Evolutionary conservation across 148 eudicot genomes (phyloP), one percentile per base, ranked within the genome.

Genomic region (Silene conica): DNA sequence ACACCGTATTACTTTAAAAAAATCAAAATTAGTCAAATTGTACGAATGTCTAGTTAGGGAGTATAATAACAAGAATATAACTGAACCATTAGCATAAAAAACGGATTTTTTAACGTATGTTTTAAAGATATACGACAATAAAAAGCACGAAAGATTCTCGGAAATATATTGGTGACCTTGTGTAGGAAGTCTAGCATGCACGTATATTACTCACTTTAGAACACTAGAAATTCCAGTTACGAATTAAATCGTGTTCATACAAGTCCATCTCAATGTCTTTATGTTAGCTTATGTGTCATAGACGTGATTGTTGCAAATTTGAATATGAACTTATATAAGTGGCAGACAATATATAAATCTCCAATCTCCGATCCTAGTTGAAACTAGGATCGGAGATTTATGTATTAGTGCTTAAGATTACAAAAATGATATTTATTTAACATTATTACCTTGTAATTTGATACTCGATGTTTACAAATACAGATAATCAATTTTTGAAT

Each of bases 291-390:
- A 60, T 28, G 69, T 28, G 63, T 77, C 74, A 64, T 23, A n/a
- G 13, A 69, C 61, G 67, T 58, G 7, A 71, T 11, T 50, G 79
- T 80, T 45, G 64, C 79, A 80, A 76, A 80, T 31, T 80, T 67
- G 79, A 64, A 64, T 22, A 80, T 6, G 19, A 65, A 65, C 70
- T 80, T 13, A 14, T 55, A 31, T 38, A 48, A 48, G 60, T 74
- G 70, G 67, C 55, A 21, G 67, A 74, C 78, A 74, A 18, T 34
- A 8, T 22, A 11, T 8, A 65, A 2, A 65, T 6, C 20, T 65
- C 15, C 19, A 2, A 65, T 6, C 20, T 65, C 15, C 19, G 8
- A 48, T 48, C 54, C 16, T 48, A n/a, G n/a, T n/a, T n/a, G n/a
- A n/a, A n/a, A n/a, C n/a, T n/a, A n/a, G n/a, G n/a, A n/a, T 1